These are phyloP conservation scores for Moesziomyces antarcticus DNA, from an alignment of 1,284 basidiomycete species.

Conservation along the genomic window DNA sequence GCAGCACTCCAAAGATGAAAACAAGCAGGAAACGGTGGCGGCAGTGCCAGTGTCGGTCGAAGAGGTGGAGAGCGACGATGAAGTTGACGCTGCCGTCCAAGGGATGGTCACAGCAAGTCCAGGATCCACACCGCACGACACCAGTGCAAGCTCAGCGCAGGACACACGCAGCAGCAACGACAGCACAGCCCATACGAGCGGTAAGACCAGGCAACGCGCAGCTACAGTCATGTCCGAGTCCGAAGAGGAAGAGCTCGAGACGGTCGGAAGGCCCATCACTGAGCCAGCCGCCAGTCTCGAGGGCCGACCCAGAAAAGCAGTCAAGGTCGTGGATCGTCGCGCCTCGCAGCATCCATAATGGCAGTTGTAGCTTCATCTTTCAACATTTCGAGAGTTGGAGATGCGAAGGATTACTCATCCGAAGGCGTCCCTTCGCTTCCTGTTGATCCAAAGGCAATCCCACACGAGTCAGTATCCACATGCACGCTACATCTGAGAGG, in stretches of 20 bases:
- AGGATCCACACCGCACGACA: too few species aligned
- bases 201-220: constrained; percentile 10
- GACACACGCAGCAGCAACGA: neutral
- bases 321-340: constrained; percentile 38
- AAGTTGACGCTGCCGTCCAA: neutral
- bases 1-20: neutral
- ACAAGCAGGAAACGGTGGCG: neutral
- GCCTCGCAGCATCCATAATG: neutral
- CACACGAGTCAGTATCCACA: constrained; percentile 1
- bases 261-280: constrained; percentile 9
- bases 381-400: neutral
- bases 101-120: too few species aligned
- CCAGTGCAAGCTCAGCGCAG: neutral
- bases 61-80: constrained; percentile 31
- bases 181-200: neutral
- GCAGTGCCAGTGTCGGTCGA: constrained; percentile 16
- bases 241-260: constrained; percentile 42
- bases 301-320: constrained; percentile 30
- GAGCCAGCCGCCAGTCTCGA: constrained; percentile 6
- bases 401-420: constrained; percentile 21
- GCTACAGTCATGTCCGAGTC: constrained; percentile 47
- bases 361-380: neutral
- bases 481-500: neutral
- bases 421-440: constrained; percentile 51
- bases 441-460: neutral